Evolutionary conservation across 208 protist species (phyloP), one percentile per base, ranked within the genome.

Genomic region (Trypanosoma rangeli): DNA sequence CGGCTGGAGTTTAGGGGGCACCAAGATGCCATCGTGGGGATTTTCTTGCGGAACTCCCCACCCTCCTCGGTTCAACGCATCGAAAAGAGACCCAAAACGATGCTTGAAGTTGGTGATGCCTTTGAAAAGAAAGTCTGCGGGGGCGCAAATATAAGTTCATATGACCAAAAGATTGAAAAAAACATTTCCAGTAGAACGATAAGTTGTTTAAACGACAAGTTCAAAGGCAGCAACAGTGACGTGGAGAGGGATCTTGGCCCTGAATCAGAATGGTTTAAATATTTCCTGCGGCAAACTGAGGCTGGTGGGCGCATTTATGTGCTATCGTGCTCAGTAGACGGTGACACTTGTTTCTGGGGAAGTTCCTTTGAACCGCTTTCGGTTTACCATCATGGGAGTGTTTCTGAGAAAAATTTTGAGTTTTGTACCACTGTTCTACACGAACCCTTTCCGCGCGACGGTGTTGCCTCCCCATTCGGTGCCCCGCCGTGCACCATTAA

Each of bases 1-100:
- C 22, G 70, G 22, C 18, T 74, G 12, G 66, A 79, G 22, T 57
- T 76, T 26, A 44, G 59, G 18, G 76, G 59, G 16, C 76, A 85
- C 67, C 56, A 62, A 15, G 73, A 77, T 29, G 64, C 52, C 26
- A 62, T 82, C 33, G 48, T 82, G 31, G 75, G 75, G 29, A 62
- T 85, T n/a, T 72, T 53, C 65, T 42, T 65, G 28, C 49, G 22
- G 20, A 0, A 49, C 50, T 15, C 52, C 18, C 16, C 22, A 53
- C 49, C 10, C n/a, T 9, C 1, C n/a, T 53, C 9, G 9, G 1
- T 26, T 12, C 49, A 26, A 12, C n/a, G 9, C 7, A 22, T 12
- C n/a, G 18, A 26, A 26, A 53, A 26, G 9, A 26, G n/a, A 20
- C 9, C 49, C n/a, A 20, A 53, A n/a, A 46, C 8, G 42, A 46